Evolutionary conservation across 2,329 filamentous ascomycete species (phyloP).

Genomic region (Neofusicoccum laricinum): DNA sequence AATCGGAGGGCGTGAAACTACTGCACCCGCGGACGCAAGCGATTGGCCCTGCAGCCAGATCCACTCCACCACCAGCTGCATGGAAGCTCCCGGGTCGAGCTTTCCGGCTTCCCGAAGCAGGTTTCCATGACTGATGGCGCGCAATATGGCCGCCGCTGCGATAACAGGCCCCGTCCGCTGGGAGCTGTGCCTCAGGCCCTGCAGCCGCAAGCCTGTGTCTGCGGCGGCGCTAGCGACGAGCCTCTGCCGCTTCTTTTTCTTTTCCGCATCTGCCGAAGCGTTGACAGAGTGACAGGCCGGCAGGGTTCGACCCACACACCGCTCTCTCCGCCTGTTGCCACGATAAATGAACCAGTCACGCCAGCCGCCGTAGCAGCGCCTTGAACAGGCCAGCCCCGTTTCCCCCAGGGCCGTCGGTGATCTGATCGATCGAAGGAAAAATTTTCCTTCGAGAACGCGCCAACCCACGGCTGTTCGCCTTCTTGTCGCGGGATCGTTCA

Average conservation of each 20-base stretch:
- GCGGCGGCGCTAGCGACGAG: background rate
- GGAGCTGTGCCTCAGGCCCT: background rate
- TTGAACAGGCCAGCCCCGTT: background rate
- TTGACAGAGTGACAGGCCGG: too few species aligned
- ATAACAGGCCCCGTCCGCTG: background rate
- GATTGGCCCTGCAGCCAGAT: background rate
- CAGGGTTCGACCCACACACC: slow-evolving; percentile 1
- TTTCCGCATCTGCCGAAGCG: background rate
- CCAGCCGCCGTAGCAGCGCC: background rate
- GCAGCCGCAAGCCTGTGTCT: background rate
- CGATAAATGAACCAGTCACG: slow-evolving; percentile 4
- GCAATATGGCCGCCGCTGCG: background rate
- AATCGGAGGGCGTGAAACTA: background rate
- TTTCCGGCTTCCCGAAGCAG: slow-evolving; percentile 8
- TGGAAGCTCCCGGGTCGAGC: background rate
- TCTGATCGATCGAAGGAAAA: background rate
- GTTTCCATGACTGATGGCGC: background rate
- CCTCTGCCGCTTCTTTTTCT: background rate
- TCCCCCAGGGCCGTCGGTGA: background rate
- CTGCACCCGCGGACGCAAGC: background rate
- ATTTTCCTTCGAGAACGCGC: background rate
- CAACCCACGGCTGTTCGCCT: background rate
- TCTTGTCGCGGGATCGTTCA: background rate
- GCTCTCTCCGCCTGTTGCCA: slow-evolving; percentile 6
- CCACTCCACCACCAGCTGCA: slow-evolving; percentile 1